Conservation (phyloP, 1,284 basidiomycete genomes). For the Coriolopsis trogii region DNA sequence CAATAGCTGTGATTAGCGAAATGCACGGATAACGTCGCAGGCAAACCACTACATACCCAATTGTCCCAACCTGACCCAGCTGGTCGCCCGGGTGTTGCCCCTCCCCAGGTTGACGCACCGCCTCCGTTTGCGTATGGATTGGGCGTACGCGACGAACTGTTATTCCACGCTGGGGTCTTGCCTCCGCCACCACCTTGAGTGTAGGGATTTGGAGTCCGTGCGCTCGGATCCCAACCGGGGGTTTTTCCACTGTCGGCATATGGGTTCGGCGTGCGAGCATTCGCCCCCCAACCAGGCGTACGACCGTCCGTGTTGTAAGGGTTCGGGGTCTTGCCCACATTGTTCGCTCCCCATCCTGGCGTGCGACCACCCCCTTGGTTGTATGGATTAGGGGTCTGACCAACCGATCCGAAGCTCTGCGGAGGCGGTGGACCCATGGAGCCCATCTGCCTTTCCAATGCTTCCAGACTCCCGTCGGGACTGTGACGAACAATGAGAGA, state of each 20-base stretch:
- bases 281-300: slow-evolving; percentile 63
- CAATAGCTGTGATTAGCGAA: slow-evolving; percentile 1
- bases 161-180: slow-evolving; percentile 65
- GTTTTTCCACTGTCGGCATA: slow-evolving; percentile 65
- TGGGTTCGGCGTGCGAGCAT: slow-evolving; percentile 72
- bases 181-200: slow-evolving; percentile 41
- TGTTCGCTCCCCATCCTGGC: slow-evolving; percentile 34
- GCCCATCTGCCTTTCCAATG: slow-evolving; percentile 38
- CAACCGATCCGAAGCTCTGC: slow-evolving; percentile 17
- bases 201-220: slow-evolving; percentile 71
- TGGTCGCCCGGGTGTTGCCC: slow-evolving; percentile 36
- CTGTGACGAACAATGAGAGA: slow-evolving; percentile 36
- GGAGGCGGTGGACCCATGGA: slow-evolving; percentile 39
- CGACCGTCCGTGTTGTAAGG: slow-evolving; percentile 60
- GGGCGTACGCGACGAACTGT: slow-evolving; percentile 61
- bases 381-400: slow-evolving; percentile 42
- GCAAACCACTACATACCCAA: slow-evolving; percentile 24
- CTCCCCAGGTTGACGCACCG: slow-evolving; percentile 32
- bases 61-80: slow-evolving; percentile 13
- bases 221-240: slow-evolving; percentile 54
- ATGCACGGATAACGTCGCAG: no score
- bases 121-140: slow-evolving; percentile 61
- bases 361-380: slow-evolving; percentile 33
- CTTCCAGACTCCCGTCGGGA: slow-evolving; percentile 56
- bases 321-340: slow-evolving; percentile 64